Evolutionary conservation across 257 asterid species (phyloP).

Genomic region (Scutellaria minor): DNA sequence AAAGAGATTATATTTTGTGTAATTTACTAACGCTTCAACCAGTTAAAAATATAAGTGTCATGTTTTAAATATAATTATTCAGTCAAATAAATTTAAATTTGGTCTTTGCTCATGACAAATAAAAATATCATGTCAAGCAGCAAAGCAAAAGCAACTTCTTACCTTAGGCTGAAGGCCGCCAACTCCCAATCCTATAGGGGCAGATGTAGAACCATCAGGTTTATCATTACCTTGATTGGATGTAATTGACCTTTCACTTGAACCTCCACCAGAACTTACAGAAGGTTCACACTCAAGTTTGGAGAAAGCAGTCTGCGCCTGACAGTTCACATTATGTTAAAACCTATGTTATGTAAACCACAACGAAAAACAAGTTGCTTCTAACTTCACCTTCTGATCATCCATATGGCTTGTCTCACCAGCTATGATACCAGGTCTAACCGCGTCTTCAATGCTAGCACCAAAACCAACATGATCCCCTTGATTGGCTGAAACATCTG

Average conservation of each 20-base stretch:
- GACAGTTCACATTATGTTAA: slow-evolving; percentile 36
- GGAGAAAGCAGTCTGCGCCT: slow-evolving; percentile 38
- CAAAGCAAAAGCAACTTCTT: slow-evolving; percentile 18
- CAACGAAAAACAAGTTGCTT: slow-evolving; percentile 22
- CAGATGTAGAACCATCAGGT: slow-evolving; percentile 49
- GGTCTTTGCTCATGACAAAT: neutral
- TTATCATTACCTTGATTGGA: slow-evolving; percentile 42
- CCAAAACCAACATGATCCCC: slow-evolving; percentile 41
- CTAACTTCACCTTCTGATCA: slow-evolving; percentile 39
- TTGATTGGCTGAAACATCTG: slow-evolving; percentile 53
- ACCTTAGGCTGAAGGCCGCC: slow-evolving; percentile 88
- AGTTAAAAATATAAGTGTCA: neutral
- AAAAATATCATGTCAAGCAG: slow-evolving; percentile 20
- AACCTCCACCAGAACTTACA: slow-evolving; percentile 38
- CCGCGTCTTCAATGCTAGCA: slow-evolving; percentile 36
- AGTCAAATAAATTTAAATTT: neutral
- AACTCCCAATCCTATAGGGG: slow-evolving; percentile 85
- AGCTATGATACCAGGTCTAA: slow-evolving; percentile 29
- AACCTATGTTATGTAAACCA: slow-evolving; percentile 9
- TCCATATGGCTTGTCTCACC: slow-evolving; percentile 30
- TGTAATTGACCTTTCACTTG: slow-evolving; percentile 32
- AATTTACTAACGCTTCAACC: neutral
- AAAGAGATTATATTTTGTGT: slow-evolving; percentile 1
- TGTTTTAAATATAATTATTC: neutral
- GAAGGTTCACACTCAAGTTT: slow-evolving; percentile 42